Percentiles rank a stretch among this genome's conserved stretches.
Evolutionary conservation across 305 asterid genomes (phyloP).

Genomic region (Fraxinus xanthoxyloides): DNA sequence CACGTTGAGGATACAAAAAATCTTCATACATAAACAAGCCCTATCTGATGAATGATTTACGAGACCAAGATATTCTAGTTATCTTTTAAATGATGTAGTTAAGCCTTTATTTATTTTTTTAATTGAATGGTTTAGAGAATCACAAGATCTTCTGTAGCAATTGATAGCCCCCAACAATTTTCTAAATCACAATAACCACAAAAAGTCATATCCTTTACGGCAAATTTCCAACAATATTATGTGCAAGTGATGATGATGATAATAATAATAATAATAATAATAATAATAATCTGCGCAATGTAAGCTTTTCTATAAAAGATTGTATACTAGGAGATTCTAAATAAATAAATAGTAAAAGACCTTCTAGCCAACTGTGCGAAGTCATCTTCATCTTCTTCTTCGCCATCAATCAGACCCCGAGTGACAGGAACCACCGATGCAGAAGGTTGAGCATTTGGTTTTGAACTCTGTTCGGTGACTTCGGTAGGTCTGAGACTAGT

Average conservation of each 20-base stretch:
- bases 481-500: slow-evolving; percentile 41
- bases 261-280: neutral
- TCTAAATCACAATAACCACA: neutral
- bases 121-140: neutral
- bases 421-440: slow-evolving; percentile 37
- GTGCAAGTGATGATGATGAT: neutral
- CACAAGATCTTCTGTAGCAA: neutral
- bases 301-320: neutral
- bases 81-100: neutral
- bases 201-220: neutral
- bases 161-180: neutral
- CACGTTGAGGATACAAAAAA: neutral
- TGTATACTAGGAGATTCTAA: neutral
- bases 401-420: slow-evolving; percentile 43
- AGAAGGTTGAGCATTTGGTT: slow-evolving; percentile 40
- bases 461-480: slow-evolving; percentile 27
- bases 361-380: slow-evolving; percentile 94
- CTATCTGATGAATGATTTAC: neutral
- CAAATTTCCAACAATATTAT: neutral
- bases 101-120: neutral
- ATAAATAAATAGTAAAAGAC: slow-evolving; percentile 26
- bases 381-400: slow-evolving; percentile 91
- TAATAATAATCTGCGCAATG: neutral
- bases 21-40: neutral
- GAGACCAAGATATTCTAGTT: neutral